Evolutionary conservation across 352 stramenopile species (phyloP).

Genomic region (Discostella stelligera): DNA sequence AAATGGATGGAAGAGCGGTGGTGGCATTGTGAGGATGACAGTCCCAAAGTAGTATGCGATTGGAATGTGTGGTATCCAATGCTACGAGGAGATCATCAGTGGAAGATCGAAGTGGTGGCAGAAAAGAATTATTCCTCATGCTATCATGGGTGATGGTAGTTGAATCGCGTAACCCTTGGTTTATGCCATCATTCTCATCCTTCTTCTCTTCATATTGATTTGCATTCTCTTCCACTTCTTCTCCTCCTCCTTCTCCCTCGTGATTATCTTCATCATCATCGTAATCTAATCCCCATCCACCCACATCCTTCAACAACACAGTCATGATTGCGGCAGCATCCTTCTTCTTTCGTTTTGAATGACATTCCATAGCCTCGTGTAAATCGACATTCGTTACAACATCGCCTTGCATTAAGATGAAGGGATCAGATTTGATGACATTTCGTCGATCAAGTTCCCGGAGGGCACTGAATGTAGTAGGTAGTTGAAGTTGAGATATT

Average conservation of each 20-base stretch:
- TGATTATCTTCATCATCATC: slow-evolving; percentile 2
- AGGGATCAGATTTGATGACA: slow-evolving; percentile 94
- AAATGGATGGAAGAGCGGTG: slow-evolving; percentile 59
- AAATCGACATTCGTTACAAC: slow-evolving; percentile 95
- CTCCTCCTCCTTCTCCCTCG: background rate
- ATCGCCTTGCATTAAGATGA: slow-evolving; percentile 95
- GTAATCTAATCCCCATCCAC: slow-evolving; percentile 43
- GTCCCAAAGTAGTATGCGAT: slow-evolving; percentile 80
- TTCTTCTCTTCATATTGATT: background rate
- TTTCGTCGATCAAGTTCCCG: slow-evolving; percentile 92
- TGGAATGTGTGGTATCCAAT: slow-evolving; percentile 62
- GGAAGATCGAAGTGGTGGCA: slow-evolving; percentile 49
- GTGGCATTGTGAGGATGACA: slow-evolving; percentile 37
- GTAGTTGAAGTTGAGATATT: background rate
- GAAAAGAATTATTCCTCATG: slow-evolving; percentile 23
- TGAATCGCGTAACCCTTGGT: background rate
- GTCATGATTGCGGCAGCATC: slow-evolving; percentile 95
- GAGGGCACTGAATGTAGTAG: slow-evolving; percentile 76
- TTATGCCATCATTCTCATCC: background rate
- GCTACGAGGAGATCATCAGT: slow-evolving; percentile 78
- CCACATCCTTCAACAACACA: slow-evolving; percentile 89
- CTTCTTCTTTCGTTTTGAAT: slow-evolving; percentile 80
- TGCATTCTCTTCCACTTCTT: slow-evolving; percentile 1
- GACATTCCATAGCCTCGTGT: slow-evolving; percentile 50
- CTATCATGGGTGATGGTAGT: background rate